phyloP scores from a whole-genome alignment of 1,284 basidiomycete genomes.

The Leccinum subrobustum region DNA sequence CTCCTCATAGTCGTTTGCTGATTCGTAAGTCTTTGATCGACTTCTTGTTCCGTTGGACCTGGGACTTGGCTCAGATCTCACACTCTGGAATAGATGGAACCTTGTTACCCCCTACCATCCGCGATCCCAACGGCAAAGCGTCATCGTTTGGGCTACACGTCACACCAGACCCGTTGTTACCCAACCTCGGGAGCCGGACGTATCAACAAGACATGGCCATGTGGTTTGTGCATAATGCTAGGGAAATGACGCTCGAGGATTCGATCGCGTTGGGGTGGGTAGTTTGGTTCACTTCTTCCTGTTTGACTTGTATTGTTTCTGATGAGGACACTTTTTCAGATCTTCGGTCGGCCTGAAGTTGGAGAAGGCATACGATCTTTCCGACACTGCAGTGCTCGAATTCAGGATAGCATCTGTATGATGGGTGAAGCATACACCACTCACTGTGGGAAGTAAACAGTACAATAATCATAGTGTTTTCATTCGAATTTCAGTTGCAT shows the following conservation, averaged over 20 bases:
- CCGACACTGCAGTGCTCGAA: constrained; percentile 25
- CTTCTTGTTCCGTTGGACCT: not conserved
- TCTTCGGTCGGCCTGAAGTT: constrained; percentile 21
- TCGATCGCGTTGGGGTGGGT: constrained; percentile 22
- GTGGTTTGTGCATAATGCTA: constrained; percentile 28
- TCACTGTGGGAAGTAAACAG: no score
- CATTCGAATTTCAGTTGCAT: no score
- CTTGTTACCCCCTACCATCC: constrained; percentile 13
- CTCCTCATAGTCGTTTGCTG: constrained; percentile 24
- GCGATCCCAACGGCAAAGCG: not conserved
- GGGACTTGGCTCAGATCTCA: not conserved
- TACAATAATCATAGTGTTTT: no score
- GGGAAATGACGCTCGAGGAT: constrained; percentile 27
- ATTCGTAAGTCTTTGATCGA: constrained; percentile 23
- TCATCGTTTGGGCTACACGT: constrained; percentile 11
- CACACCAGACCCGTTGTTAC: constrained; percentile 30
- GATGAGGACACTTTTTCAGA: constrained; percentile 6
- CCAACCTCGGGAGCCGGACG: constrained; percentile 30
- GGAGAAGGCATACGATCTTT: constrained; percentile 29
- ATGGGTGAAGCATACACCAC: not conserved
- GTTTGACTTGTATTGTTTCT: not conserved
- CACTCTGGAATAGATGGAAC: constrained; percentile 18
- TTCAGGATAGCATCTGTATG: constrained; percentile 17
- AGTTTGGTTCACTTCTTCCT: not conserved
- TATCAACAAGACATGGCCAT: constrained; percentile 33